Conservation (phyloP, 495 filamentous ascomycete genomes). For the Margaritispora aquatica region DNA sequence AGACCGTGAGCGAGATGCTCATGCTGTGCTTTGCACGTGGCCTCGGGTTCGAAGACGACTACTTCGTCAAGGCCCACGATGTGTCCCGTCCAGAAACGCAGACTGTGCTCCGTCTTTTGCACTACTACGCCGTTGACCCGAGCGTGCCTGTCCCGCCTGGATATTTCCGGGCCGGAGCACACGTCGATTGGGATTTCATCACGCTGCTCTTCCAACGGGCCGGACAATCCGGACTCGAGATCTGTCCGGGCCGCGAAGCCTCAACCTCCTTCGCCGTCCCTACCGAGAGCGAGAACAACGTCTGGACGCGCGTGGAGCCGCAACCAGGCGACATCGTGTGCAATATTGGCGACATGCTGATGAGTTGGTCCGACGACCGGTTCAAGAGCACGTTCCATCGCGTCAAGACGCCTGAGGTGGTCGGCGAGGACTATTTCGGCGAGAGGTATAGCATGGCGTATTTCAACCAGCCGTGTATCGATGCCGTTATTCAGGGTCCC, state of each 20-base stretch:
- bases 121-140: conserved; percentile 41
- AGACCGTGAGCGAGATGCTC: conserved; percentile 46
- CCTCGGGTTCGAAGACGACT: conserved; percentile 45
- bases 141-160: conserved; percentile 31
- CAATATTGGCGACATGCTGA: conserved; percentile 64
- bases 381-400: conserved; percentile 62
- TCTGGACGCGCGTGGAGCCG: conserved; percentile 57
- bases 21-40: conserved; percentile 56
- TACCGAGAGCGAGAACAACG: conserved; percentile 32
- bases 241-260: conserved; percentile 58
- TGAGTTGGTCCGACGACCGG: conserved; percentile 64
- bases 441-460: conserved; percentile 58
- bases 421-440: conserved; percentile 45
- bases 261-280: conserved; percentile 49
- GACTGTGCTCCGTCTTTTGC: conserved; percentile 51
- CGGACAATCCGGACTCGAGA: conserved; percentile 57
- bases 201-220: conserved; percentile 61
- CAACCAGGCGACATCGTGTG: conserved; percentile 53
- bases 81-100: conserved; percentile 41
- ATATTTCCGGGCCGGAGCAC: conserved; percentile 58
- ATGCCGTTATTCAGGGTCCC: conserved; percentile 54
- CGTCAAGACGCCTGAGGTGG: conserved; percentile 47
- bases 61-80: conserved; percentile 52
- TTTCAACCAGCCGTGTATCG: conserved; percentile 58
- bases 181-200: conserved; percentile 58